Evolutionary conservation across 345 rosid genomes (phyloP), one percentile per base, ranked within the genome.

Genomic region (Kernera saxatilis): DNA sequence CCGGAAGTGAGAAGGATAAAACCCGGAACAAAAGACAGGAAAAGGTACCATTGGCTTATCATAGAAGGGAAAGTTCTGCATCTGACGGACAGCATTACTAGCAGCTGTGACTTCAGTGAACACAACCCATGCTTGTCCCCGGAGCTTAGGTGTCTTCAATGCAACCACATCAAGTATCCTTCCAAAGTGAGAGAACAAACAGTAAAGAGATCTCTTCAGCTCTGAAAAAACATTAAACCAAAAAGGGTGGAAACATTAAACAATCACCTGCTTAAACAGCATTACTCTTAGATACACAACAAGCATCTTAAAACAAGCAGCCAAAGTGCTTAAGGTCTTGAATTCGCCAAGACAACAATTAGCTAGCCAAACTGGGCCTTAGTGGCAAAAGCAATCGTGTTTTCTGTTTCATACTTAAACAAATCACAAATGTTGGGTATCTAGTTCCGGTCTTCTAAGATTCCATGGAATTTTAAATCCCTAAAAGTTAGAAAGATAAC

Each of bases 71-170:
- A 93, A 90, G 64, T 88, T 90, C 41, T 93, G 97, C 98, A 90
- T 93, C 67, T 90, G 97, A 43, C 93, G 83, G 23, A 90, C 89
- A 0, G 97, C 97, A 66, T 90, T 87, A 72, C 93, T 90, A 49
- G 98, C 93, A 64, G 98, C 88, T 12, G 90, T 84, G 68, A 90
- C 85, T 80, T 93, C 98, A 75, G 85, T 85, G 70, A 90, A 93
- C 17, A 81, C 85, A 51, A 93, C 89, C 98, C 98, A 93, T 19
- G 97, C 98, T 79, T 93, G 98, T 26, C 98, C 97, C 7, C 96
- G 83, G 69, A 93, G 98, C 84, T 81, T 90, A 1, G 92, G 80
- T 1, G 97, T 90, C 89, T 93, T 93, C 90, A 93, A 78, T 60
- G 97, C 92, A 64, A 93, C 90, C 61, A 93, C 97, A 84, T 93